These are phyloP conservation scores for Centaurea solstitialis DNA, from an alignment of 129 eudicot species.

Conservation along the genomic window DNA sequence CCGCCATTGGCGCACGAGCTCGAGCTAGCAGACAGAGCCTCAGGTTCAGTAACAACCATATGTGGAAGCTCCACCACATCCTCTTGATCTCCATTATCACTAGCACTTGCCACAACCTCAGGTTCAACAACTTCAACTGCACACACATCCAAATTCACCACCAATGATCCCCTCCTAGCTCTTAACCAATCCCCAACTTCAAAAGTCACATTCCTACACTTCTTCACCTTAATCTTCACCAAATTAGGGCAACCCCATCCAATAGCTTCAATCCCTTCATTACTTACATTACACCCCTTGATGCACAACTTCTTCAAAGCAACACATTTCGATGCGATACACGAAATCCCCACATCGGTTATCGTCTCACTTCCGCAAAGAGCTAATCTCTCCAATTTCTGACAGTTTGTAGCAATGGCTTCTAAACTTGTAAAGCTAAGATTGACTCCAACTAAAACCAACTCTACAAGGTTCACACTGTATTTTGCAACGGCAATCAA, in stretches of 20 bases:
- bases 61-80: conserved; percentile 46
- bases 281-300: too few species aligned
- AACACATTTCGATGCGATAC: too few species aligned
- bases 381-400: too few species aligned
- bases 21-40: conserved; percentile 23
- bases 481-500: conserved; percentile 4
- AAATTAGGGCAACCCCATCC: too few species aligned
- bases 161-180: conserved; percentile 14
- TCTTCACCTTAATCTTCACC: neutral
- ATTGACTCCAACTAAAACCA: too few species aligned
- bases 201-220: conserved; percentile 61
- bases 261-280: too few species aligned
- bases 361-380: too few species aligned
- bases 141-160: conserved; percentile 54
- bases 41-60: conserved; percentile 3
- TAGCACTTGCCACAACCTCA: conserved; percentile 54
- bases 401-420: too few species aligned
- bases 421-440: too few species aligned
- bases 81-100: conserved; percentile 48
- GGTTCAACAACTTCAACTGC: conserved; percentile 56
- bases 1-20: conserved; percentile 33
- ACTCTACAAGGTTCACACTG: neutral
- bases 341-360: too few species aligned
- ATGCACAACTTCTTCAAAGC: too few species aligned
- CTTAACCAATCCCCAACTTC: conserved; percentile 46